Evolutionary conservation across 2,329 filamentous ascomycete species (phyloP).

Genomic region (Fusarium graminum): DNA sequence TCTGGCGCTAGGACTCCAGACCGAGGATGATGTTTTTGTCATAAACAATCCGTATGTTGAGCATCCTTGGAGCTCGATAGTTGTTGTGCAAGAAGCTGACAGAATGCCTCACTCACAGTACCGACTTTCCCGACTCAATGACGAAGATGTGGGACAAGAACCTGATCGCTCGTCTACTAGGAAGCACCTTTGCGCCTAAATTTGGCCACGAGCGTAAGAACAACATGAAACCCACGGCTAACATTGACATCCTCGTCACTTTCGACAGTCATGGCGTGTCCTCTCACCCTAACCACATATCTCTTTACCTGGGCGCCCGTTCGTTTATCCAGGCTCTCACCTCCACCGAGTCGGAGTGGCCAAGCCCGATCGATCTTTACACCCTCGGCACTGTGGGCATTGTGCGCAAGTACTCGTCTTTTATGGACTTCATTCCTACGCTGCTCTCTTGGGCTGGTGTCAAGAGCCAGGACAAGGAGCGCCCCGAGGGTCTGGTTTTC

Average conservation of each 20-base stretch:
- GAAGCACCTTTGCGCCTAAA: slow-evolving; percentile 79
- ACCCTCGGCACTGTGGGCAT: slow-evolving; percentile 81
- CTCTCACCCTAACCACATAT: slow-evolving; percentile 92
- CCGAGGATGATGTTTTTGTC: slow-evolving; percentile 85
- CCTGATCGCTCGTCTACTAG: slow-evolving; percentile 78
- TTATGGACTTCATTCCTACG: slow-evolving; percentile 82
- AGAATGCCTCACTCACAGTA: slow-evolving; percentile 39
- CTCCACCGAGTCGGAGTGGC: slow-evolving; percentile 73
- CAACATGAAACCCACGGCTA: slow-evolving; percentile 58
- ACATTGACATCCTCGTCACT: slow-evolving; percentile 87
- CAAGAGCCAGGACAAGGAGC: slow-evolving; percentile 52
- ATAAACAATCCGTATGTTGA: slow-evolving; percentile 77
- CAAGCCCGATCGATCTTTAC: slow-evolving; percentile 85
- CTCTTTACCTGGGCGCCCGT: slow-evolving; percentile 84
- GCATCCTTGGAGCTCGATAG: background rate
- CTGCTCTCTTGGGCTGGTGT: slow-evolving; percentile 61
- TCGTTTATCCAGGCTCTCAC: slow-evolving; percentile 77
- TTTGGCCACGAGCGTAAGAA: slow-evolving; percentile 56
- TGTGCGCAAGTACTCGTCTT: slow-evolving; percentile 81
- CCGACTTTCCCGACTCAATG: slow-evolving; percentile 91
- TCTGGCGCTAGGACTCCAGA: slow-evolving; percentile 78
- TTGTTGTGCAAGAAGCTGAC: slow-evolving; percentile 8
- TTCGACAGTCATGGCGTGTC: slow-evolving; percentile 89
- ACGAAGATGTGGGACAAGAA: slow-evolving; percentile 78
- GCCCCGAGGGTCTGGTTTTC: slow-evolving; percentile 74